phyloP scores from a whole-genome alignment of 202 grass and related monocot species.

The Zoysia matrella region DNA sequence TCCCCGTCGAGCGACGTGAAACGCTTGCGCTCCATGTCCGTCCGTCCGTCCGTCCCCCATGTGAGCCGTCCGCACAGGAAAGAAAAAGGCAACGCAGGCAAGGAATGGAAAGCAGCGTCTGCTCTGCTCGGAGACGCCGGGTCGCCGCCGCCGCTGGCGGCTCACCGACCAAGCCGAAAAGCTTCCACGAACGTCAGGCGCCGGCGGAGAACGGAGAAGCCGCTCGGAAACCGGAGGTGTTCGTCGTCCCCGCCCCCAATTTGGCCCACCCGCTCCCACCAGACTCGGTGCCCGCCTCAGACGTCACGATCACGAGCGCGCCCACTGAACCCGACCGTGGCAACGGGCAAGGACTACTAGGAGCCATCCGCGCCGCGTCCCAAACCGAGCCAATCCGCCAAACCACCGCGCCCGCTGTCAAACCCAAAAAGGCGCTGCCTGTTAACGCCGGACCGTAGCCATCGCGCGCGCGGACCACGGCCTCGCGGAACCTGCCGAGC shows the following conservation, averaged over 20 bases:
- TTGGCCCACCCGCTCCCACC: background rate
- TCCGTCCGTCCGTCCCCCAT: background rate
- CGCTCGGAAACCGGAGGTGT: too few relatives aligned
- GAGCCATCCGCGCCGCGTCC: background rate
- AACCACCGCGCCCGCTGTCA: background rate
- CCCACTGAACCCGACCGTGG: background rate
- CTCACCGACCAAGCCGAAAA: too few relatives aligned
- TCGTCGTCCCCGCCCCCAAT: too few relatives aligned
- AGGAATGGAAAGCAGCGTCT: too few relatives aligned
- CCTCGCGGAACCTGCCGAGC: background rate
- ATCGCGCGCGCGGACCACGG: background rate
- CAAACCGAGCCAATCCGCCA: background rate
- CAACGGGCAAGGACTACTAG: background rate
- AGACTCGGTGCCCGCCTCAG: background rate
- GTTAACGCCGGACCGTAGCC: conserved; percentile 5
- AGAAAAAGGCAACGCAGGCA: too few relatives aligned
- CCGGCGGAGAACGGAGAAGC: too few relatives aligned
- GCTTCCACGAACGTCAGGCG: too few relatives aligned
- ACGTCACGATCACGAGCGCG: background rate
- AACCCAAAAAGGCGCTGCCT: background rate
- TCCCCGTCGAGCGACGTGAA: background rate
- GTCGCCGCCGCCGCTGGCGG: too few relatives aligned
- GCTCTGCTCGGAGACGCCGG: too few relatives aligned
- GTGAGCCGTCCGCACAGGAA: background rate
- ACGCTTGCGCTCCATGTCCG: background rate